Evolutionary conservation across 176 grass and related monocot genomes (phyloP).

Genomic region (maize (Zea mays)): DNA sequence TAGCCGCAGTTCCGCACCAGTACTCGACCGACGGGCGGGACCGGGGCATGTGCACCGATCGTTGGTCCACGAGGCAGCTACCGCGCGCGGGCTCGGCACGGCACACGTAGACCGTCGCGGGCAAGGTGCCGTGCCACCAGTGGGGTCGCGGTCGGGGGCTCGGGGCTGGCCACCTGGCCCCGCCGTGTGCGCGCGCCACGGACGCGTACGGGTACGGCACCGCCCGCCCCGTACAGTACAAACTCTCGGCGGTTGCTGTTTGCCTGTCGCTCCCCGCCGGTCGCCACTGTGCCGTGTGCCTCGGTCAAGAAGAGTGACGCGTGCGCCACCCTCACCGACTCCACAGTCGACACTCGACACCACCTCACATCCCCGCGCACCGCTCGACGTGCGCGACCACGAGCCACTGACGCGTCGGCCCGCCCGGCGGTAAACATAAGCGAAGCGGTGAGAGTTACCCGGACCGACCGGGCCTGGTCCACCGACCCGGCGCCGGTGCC

Average conservation of each 20-base stretch:
- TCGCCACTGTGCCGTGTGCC: background rate
- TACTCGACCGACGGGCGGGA: background rate
- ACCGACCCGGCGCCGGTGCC: conserved; percentile 15
- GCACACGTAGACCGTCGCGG: background rate
- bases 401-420: conserved; percentile 14
- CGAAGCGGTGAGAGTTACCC: too few relatives aligned
- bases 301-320: conserved; percentile 33
- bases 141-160: background rate
- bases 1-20: background rate
- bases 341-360: background rate
- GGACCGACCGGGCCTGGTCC: conserved; percentile 5
- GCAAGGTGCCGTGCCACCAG: background rate
- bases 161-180: background rate
- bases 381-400: background rate
- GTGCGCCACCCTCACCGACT: background rate
- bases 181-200: background rate
- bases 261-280: background rate
- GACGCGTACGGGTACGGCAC: conserved; percentile 2
- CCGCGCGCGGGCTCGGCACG: background rate
- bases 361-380: background rate
- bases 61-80: conserved; percentile 15
- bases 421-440: background rate
- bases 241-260: conserved; percentile 16
- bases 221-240: conserved; percentile 16
- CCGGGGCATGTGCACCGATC: background rate